Percentiles rank a stretch among this genome's conserved stretches.
phyloP scores from a whole-genome alignment of 2,329 filamentous ascomycete genomes.

The Nigrospora sphaerica region DNA sequence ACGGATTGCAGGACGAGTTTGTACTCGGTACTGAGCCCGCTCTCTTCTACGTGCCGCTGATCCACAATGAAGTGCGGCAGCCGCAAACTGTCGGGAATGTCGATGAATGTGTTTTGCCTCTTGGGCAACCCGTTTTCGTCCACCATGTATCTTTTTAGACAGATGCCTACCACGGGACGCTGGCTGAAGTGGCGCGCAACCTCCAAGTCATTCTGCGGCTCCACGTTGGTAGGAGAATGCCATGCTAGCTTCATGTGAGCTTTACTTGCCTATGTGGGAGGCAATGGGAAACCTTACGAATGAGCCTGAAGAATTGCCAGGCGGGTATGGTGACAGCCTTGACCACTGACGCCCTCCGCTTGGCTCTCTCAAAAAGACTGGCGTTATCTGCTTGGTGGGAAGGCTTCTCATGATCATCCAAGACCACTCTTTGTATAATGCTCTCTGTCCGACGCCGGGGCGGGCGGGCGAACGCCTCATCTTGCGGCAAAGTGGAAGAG shows the following conservation, averaged over 20 bases:
- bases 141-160: slow-evolving; percentile 83
- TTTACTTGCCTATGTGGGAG: slow-evolving; percentile 1
- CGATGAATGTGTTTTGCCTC: slow-evolving; percentile 74
- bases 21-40: slow-evolving; percentile 78
- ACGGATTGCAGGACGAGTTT: slow-evolving; percentile 87
- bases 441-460: slow-evolving; percentile 40
- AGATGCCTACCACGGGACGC: slow-evolving; percentile 84
- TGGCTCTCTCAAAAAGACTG: slow-evolving; percentile 34
- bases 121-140: slow-evolving; percentile 59
- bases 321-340: slow-evolving; percentile 94
- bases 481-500: no score
- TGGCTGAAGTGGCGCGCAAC: slow-evolving; percentile 84
- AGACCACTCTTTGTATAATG: slow-evolving; percentile 53
- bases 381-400: slow-evolving; percentile 30
- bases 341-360: slow-evolving; percentile 40
- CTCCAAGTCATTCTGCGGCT: slow-evolving; percentile 62
- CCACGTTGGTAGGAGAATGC: slow-evolving; percentile 58
- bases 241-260: slow-evolving; percentile 55
- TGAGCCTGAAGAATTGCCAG: slow-evolving; percentile 93
- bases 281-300: slow-evolving; percentile 55
- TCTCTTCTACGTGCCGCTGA: slow-evolving; percentile 56
- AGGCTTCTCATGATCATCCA: slow-evolving; percentile 42
- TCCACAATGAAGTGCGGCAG: slow-evolving; percentile 87
- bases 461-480: slow-evolving; percentile 9
- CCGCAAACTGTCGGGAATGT: slow-evolving; percentile 76